These are phyloP conservation scores for Syzygium oleosum DNA, from an alignment of 345 rosid genomes.

Conservation along the genomic window DNA sequence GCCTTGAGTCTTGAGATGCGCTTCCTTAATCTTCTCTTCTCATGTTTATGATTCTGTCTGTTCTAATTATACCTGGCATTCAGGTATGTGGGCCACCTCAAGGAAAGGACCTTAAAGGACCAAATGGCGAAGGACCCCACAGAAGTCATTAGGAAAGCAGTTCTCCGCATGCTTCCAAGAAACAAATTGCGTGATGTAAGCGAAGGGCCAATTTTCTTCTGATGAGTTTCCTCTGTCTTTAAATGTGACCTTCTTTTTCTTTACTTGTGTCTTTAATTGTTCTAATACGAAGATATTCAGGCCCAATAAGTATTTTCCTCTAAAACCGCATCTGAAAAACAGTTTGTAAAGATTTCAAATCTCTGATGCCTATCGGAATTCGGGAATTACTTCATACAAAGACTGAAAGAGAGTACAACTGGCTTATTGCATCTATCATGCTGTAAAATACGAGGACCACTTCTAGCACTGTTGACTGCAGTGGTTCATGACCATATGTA, in stretches of 20 bases:
- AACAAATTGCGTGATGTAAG: constrained; percentile 93
- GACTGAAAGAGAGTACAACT: background rate
- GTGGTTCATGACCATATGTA: background rate
- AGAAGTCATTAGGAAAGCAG: constrained; percentile 97
- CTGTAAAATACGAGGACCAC: background rate
- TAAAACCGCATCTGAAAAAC: background rate
- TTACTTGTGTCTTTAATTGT: background rate
- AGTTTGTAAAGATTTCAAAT: background rate
- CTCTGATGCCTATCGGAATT: background rate
- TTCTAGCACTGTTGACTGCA: background rate
- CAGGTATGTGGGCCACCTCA: constrained; percentile 87
- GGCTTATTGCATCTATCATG: background rate
- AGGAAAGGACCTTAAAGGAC: constrained; percentile 90
- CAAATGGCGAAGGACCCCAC: constrained; percentile 95
- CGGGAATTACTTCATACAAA: background rate
- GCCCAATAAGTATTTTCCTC: background rate
- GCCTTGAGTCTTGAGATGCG: background rate
- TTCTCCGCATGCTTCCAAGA: constrained; percentile 93
- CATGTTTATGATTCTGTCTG: background rate
- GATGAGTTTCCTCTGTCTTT: background rate
- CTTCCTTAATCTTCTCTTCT: background rate
- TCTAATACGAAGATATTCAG: background rate
- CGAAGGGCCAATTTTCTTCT: background rate
- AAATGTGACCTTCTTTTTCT: background rate
- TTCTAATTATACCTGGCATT: background rate